Conservation (phyloP, 805 yeast species). For the Metschnikowia kofuensis region DNA sequence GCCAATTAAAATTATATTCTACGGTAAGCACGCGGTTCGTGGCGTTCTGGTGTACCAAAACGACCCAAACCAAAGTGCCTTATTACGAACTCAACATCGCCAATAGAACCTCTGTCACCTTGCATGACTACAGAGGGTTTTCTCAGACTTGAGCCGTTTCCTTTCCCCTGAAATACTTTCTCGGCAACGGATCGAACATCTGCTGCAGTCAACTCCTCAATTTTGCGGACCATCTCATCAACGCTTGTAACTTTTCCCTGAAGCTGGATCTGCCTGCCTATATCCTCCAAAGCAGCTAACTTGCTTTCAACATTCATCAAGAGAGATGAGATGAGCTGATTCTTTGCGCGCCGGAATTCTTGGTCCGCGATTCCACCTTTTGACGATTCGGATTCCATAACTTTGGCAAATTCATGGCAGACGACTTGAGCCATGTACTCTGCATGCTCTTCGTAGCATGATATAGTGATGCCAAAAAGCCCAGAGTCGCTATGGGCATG, state of each 20-base stretch:
- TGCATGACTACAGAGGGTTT: conserved; percentile 86
- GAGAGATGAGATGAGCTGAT: conserved; percentile 81
- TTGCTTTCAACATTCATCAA: conserved; percentile 92
- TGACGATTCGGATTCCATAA: conserved; percentile 29
- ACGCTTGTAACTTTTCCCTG: conserved; percentile 74
- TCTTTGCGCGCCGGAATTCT: conserved; percentile 88
- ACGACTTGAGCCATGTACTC: conserved; percentile 78
- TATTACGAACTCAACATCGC: conserved; percentile 70
- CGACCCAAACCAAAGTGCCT: conserved; percentile 65
- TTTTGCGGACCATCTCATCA: conserved; percentile 75
- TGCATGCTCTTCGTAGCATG: conserved; percentile 85
- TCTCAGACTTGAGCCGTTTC: conserved; percentile 45
- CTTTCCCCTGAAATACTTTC: conserved; percentile 67
- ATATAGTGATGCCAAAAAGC: conserved; percentile 80
- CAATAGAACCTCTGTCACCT: conserved; percentile 82
- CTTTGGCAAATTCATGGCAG: conserved; percentile 41
- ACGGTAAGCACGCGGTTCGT: too few species aligned
- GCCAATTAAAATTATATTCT: neutral
- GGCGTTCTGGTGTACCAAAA: too few species aligned
- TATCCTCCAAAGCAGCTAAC: conserved; percentile 90
- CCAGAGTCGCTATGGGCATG: conserved; percentile 91
- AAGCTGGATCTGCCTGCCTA: conserved; percentile 91
- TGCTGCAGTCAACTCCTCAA: conserved; percentile 60
- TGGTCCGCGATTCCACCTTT: conserved; percentile 60
- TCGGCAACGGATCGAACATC: conserved; percentile 76